phyloP scores from a whole-genome alignment of 805 yeast species.

The Barnettozyma siamensis region DNA sequence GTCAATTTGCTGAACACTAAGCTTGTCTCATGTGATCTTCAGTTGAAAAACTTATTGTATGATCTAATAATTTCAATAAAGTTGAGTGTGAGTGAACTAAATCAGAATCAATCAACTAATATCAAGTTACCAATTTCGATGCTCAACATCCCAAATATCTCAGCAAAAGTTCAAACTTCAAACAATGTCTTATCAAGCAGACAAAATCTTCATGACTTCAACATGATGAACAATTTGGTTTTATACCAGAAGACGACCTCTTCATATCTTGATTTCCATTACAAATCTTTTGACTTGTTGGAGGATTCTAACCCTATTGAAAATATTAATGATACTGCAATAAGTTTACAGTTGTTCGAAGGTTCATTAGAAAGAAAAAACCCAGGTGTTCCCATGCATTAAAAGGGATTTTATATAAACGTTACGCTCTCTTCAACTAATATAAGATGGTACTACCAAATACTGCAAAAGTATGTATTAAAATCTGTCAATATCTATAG shows the following conservation, averaged over 20 bases:
- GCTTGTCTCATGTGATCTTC: constrained; percentile 39
- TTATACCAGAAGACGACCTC: constrained; percentile 24
- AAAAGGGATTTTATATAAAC: no score
- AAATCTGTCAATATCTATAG: constrained; percentile 38
- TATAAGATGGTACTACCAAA: no score
- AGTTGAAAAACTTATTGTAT: constrained; percentile 49
- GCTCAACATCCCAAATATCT: constrained; percentile 19
- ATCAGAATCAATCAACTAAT: constrained; percentile 22
- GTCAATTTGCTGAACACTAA: constrained; percentile 40
- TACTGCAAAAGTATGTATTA: no score
- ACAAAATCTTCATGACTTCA: constrained; percentile 21
- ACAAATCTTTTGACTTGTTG: constrained; percentile 50
- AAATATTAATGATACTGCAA: constrained; percentile 46
- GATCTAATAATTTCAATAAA: constrained; percentile 55
- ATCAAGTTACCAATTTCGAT: constrained; percentile 25
- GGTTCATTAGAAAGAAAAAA: constrained; percentile 43
- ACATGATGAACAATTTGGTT: constrained; percentile 18
- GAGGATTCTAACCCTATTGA: constrained; percentile 49
- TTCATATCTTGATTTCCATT: constrained; percentile 31
- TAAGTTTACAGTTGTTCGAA: constrained; percentile 49
- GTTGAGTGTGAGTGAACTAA: constrained; percentile 25
- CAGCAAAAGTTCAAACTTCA: constrained; percentile 7
- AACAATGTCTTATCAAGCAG: neutral
- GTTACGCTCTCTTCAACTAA: no score
- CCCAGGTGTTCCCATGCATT: constrained; percentile 24